Evolutionary conservation across 140 eudicot species (phyloP).

Genomic region (Flaveria floridana): DNA sequence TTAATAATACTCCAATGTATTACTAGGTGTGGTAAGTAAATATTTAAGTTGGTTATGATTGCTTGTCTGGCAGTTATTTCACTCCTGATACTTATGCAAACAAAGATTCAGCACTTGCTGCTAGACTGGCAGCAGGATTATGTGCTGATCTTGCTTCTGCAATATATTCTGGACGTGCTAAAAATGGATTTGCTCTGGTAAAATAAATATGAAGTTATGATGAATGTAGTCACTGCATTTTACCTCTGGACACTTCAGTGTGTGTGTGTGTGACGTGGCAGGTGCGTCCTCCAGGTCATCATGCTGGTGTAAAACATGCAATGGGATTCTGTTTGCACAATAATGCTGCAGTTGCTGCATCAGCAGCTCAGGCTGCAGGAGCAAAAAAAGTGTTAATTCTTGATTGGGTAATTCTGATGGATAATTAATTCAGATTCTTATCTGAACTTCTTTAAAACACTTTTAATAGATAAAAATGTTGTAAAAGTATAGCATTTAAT

Average conservation of each 20-base stretch:
- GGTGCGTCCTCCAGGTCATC: conserved; percentile 99
- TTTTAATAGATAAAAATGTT: neutral
- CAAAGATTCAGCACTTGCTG: conserved; percentile 88
- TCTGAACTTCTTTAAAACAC: neutral
- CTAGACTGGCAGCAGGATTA: conserved; percentile 95
- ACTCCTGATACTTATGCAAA: conserved; percentile 96
- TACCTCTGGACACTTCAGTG: conserved; percentile 9
- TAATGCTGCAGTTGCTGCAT: conserved; percentile 94
- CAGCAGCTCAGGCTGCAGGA: conserved; percentile 89
- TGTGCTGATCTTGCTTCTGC: conserved; percentile 89
- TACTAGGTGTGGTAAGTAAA: neutral
- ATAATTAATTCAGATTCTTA: neutral
- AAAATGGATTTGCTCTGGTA: conserved; percentile 98
- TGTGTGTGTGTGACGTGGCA: conserved; percentile 35
- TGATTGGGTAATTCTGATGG: conserved; percentile 74
- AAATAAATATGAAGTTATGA: conserved; percentile 18
- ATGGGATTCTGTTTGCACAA: conserved; percentile 98
- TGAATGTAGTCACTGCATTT: neutral
- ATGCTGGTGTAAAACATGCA: conserved; percentile 93
- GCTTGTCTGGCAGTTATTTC: conserved; percentile 65
- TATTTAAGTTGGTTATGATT: neutral
- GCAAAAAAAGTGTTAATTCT: conserved; percentile 85
- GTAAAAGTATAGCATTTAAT: neutral
- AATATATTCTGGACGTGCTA: conserved; percentile 60
- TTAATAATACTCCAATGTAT: neutral